These are phyloP conservation scores for Suhomyces kilbournensis DNA, from an alignment of 805 yeast genomes.

Conservation along the genomic window DNA sequence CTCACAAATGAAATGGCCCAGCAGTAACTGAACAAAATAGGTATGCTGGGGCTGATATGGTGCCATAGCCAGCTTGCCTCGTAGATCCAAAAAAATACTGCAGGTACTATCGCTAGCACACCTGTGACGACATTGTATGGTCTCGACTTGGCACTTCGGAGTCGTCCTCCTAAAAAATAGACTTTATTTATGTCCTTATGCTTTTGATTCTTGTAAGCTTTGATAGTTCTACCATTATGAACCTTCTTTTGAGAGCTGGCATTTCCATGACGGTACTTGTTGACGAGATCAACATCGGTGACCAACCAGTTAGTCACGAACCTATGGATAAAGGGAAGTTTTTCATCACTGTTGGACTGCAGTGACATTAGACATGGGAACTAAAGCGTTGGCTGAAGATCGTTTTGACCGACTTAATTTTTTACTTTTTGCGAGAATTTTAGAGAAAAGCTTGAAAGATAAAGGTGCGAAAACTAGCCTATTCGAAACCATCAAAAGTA, in stretches of 20 bases:
- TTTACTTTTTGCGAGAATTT: background rate
- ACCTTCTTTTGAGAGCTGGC: background rate
- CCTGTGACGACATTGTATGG: conserved; percentile 42
- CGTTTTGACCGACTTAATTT: background rate
- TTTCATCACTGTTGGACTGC: conserved; percentile 1
- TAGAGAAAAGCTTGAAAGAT: background rate
- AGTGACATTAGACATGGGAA: background rate
- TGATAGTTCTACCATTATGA: background rate
- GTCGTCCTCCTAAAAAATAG: conserved; percentile 65
- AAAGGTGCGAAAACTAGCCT: background rate
- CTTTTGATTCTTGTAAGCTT: conserved; percentile 45
- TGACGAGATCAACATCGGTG: conserved; percentile 18
- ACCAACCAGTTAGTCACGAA: conserved; percentile 23
- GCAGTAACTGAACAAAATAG: conserved; percentile 55
- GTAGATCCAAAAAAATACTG: conserved; percentile 49
- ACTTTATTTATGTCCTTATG: conserved; percentile 33
- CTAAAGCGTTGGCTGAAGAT: background rate
- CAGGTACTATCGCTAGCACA: conserved; percentile 38
- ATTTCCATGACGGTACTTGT: background rate
- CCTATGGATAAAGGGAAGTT: conserved; percentile 4
- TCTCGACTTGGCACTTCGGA: conserved; percentile 41
- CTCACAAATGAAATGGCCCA: conserved; percentile 51
- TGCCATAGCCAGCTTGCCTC: conserved; percentile 56
- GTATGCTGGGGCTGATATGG: conserved; percentile 51
- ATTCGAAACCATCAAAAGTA: too few species aligned